These are phyloP conservation scores for Serendipita indica DNA, from an alignment of 768 basidiomycete species.

Conservation along the genomic window DNA sequence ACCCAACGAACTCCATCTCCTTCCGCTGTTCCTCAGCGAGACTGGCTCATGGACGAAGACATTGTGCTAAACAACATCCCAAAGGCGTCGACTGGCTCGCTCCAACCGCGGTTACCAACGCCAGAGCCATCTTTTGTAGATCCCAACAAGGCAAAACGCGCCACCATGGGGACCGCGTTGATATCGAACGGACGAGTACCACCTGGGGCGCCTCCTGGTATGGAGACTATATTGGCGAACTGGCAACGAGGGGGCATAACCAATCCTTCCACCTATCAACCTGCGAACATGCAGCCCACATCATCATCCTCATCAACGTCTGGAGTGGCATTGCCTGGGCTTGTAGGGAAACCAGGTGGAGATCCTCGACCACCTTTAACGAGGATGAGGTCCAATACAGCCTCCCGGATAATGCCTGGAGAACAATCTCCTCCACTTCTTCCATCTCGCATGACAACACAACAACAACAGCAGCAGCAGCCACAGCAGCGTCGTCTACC, in stretches of 20 bases:
- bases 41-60: slow-evolving; percentile 7
- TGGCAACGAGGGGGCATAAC: background rate
- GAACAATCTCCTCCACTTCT: background rate
- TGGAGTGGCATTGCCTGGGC: background rate
- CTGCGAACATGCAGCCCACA: background rate
- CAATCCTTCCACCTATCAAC: background rate
- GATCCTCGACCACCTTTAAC: background rate
- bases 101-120: background rate
- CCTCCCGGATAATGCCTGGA: background rate
- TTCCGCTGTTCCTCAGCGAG: slow-evolving; percentile 1
- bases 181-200: background rate
- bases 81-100: background rate
- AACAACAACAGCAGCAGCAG: too few relatives aligned
- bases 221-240: background rate
- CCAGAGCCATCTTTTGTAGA: background rate
- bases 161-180: background rate
- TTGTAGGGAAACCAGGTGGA: background rate
- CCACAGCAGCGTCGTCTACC: too few relatives aligned
- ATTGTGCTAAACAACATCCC: background rate
- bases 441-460: background rate
- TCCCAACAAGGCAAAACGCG: background rate
- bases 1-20: slow-evolving; percentile 4
- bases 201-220: background rate
- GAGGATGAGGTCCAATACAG: background rate
- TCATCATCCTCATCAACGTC: background rate